phyloP scores from a whole-genome alignment of 306 rosid genomes.

The Prunus fruticosa region DNA sequence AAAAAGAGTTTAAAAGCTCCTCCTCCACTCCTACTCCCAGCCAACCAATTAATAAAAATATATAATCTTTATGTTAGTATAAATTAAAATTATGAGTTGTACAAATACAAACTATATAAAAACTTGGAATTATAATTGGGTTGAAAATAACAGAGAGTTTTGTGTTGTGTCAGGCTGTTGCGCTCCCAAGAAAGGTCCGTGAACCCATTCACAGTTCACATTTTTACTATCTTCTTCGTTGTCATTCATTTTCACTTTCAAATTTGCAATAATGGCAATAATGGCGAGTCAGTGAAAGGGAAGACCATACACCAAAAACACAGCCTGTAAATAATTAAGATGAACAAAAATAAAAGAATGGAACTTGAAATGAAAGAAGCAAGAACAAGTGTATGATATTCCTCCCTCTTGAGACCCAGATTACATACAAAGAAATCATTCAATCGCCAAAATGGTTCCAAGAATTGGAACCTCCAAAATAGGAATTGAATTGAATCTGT shows the following conservation, averaged over 20 bases:
- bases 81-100: background rate
- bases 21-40: no score
- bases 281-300: background rate
- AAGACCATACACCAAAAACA: background rate
- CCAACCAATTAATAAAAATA: background rate
- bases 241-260: background rate
- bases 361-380: conserved; percentile 9
- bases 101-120: no score
- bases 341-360: background rate
- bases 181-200: background rate
- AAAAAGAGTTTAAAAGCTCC: no score
- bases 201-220: background rate
- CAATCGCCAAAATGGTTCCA: conserved; percentile 55
- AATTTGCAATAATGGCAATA: background rate
- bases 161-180: background rate
- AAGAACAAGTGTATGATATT: conserved; percentile 18
- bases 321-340: background rate
- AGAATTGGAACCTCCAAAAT: conserved; percentile 14
- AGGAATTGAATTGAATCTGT: conserved; percentile 29
- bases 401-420: conserved; percentile 2
- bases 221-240: background rate
- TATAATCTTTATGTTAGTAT: no score
- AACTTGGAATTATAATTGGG: background rate
- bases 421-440: conserved; percentile 28
- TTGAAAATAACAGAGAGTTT: background rate